Conservation (phyloP, 495 filamentous ascomycete genomes). For the Letharia columbiana region DNA sequence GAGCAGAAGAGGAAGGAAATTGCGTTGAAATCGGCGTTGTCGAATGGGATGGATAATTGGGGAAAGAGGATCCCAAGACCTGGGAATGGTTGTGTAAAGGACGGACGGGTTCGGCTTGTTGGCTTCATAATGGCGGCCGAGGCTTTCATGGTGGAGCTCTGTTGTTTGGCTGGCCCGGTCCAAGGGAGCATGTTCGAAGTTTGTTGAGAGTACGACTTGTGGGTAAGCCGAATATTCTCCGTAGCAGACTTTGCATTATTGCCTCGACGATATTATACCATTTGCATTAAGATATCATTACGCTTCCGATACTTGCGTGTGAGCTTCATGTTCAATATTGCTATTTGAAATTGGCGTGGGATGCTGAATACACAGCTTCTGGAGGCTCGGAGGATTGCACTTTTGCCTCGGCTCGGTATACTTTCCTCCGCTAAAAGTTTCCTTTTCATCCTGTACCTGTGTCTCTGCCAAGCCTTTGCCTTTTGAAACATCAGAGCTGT, state of each 20-base stretch:
- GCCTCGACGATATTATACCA: background rate
- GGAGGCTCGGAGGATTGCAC: too few species aligned
- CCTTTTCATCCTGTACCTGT: background rate
- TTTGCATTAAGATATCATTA: too few species aligned
- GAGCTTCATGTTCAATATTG: too few species aligned
- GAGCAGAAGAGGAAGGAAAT: too few species aligned
- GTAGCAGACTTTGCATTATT: background rate
- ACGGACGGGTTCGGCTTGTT: background rate
- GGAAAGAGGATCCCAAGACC: background rate
- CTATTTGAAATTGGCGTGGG: too few species aligned
- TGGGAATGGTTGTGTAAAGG: background rate
- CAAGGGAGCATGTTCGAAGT: background rate
- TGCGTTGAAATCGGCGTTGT: background rate
- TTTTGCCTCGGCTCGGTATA: background rate
- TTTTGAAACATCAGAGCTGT: background rate
- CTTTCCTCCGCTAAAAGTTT: constrained; percentile 2
- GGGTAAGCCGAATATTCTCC: background rate
- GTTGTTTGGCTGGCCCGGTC: constrained; percentile 2
- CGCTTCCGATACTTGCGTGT: too few species aligned
- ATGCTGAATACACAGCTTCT: too few species aligned
- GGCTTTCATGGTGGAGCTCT: background rate
- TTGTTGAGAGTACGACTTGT: background rate
- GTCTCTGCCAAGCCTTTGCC: background rate
- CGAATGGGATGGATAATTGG: background rate
- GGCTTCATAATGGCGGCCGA: constrained; percentile 1